A percentile compares a stretch with the other conserved stretches of the same genome.
phyloP scores from a whole-genome alignment of 257 asterid species.

The Paulownia fortunei region DNA sequence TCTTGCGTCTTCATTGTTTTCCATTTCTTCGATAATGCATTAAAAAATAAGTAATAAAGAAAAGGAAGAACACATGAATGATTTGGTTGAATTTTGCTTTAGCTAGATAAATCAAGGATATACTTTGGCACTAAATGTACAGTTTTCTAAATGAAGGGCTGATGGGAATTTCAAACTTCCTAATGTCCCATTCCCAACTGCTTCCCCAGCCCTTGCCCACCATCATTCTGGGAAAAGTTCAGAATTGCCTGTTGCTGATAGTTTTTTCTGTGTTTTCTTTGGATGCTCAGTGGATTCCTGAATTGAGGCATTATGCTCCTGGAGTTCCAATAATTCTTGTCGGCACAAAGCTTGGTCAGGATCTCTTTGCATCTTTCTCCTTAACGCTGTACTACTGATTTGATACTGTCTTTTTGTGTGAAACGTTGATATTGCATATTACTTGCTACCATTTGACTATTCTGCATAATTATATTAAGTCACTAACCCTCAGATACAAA shows the following conservation, averaged over 20 bases:
- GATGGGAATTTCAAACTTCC: not conserved
- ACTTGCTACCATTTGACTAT: not conserved
- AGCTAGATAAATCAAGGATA: not conserved
- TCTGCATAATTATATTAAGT: not conserved
- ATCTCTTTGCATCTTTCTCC: slow-evolving; percentile 33
- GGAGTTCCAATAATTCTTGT: slow-evolving; percentile 92
- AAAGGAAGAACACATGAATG: not conserved
- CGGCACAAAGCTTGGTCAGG: slow-evolving; percentile 93
- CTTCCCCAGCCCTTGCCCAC: not conserved
- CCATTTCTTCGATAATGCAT: not conserved
- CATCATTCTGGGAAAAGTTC: not conserved
- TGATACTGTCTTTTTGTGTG: not conserved
- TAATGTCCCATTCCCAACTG: not conserved
- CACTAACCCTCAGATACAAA: not conserved
- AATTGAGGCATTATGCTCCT: slow-evolving; percentile 90
- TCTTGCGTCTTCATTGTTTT: not conserved
- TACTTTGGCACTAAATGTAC: not conserved
- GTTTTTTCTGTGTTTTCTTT: slow-evolving; percentile 22
- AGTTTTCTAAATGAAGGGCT: not conserved
- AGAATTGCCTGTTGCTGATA: slow-evolving; percentile 27
- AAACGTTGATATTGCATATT: not conserved
- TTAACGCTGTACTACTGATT: slow-evolving; percentile 3
- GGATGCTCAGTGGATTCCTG: slow-evolving; percentile 89
- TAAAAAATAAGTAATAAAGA: not conserved
- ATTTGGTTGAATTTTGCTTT: not conserved